Percentiles rank a stretch among this genome's conserved stretches.
Evolutionary conservation across 176 grass and related monocot genomes (phyloP).

Genomic region (Carex scoparia): DNA sequence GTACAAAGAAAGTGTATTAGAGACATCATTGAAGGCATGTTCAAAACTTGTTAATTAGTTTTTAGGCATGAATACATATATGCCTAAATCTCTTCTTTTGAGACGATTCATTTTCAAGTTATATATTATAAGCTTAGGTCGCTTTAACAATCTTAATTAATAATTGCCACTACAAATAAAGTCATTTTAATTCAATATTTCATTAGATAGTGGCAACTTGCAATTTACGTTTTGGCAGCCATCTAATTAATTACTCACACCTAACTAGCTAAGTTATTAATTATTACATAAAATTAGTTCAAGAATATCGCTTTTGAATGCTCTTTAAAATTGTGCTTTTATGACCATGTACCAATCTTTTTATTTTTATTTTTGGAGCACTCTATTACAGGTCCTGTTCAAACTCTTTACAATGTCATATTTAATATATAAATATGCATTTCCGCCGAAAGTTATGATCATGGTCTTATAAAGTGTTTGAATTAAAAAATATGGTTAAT

Average conservation of each 20-base stretch:
- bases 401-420: not conserved
- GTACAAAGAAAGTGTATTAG: not conserved
- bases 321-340: not conserved
- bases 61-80: not conserved
- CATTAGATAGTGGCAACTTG: not conserved
- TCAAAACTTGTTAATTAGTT: not conserved
- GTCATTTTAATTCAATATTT: not conserved
- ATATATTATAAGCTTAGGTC: not conserved
- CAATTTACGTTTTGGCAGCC: not conserved
- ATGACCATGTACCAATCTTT: not conserved
- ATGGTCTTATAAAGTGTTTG: not conserved
- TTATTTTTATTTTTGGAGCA: not conserved
- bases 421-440: not conserved
- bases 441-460: not conserved
- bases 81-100: not conserved
- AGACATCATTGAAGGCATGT: constrained; percentile 19
- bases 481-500: not conserved
- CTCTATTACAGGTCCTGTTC: not conserved
- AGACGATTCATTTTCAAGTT: not conserved
- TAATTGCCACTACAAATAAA: not conserved
- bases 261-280: not conserved
- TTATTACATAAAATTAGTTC: not conserved
- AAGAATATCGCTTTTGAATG: not conserved
- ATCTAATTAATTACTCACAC: not conserved
- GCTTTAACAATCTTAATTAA: not conserved